Percentiles rank a stretch among this genome's conserved stretches.
Conservation (phyloP, 148 eudicot species). For the Cornus kousa region DNA sequence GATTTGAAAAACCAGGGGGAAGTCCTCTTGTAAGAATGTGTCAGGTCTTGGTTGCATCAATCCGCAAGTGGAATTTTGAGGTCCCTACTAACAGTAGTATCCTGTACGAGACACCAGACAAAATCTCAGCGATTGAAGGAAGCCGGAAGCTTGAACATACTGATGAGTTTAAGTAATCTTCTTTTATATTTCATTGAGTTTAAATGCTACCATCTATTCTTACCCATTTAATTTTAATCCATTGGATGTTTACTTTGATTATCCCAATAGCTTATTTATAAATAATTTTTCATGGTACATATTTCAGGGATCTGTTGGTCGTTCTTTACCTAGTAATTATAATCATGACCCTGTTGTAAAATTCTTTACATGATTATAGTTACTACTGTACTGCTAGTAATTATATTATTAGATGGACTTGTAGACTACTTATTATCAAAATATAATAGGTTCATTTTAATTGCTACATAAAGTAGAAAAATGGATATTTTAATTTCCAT, state of each 20-base stretch:
- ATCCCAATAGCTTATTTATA: too few species aligned
- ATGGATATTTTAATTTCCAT: too few species aligned
- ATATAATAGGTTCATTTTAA: too few species aligned
- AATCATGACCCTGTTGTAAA: too few species aligned
- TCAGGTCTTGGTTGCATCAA: constrained; percentile 45
- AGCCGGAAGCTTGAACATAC: constrained; percentile 44
- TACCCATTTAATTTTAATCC: too few species aligned
- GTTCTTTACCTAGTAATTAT: too few species aligned
- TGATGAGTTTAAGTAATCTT: constrained; percentile 38
- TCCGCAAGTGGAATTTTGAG: constrained; percentile 30
- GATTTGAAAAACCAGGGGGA: constrained; percentile 49
- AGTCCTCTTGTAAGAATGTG: constrained; percentile 49
- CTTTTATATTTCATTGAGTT: background rate
- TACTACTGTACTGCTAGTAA: too few species aligned
- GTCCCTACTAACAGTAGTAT: constrained; percentile 32
- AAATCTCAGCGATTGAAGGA: constrained; percentile 39
- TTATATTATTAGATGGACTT: background rate
- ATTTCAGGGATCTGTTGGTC: too few species aligned
- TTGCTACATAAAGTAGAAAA: too few species aligned
- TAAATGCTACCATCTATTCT: background rate
- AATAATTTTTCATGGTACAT: too few species aligned
- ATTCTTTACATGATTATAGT: too few species aligned
- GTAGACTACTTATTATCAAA: background rate
- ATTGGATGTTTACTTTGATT: too few species aligned
- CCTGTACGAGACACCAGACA: constrained; percentile 36